Conservation (phyloP, 257 asterid genomes). For the Scutellaria barbata region DNA sequence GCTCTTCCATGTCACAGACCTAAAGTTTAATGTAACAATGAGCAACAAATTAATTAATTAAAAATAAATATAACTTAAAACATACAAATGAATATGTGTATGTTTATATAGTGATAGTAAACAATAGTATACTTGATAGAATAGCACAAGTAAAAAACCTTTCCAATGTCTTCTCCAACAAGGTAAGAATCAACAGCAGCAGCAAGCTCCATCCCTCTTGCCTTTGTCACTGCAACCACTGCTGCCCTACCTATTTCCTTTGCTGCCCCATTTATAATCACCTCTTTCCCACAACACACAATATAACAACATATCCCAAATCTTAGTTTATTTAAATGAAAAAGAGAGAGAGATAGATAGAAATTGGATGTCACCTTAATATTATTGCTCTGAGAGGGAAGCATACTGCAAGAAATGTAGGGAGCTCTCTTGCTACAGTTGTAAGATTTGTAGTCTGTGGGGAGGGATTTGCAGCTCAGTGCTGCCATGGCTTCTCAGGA, state of each 20-base stretch:
- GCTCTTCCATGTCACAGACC: slow-evolving; percentile 91
- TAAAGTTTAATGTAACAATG: too few relatives aligned
- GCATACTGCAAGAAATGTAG: slow-evolving; percentile 55
- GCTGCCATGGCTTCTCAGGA: not conserved
- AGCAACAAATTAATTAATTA: too few relatives aligned
- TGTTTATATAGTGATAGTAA: too few relatives aligned
- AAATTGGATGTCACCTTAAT: slow-evolving; percentile 53
- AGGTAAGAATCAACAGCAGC: slow-evolving; percentile 80
- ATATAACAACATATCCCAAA: not conserved
- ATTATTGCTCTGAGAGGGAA: slow-evolving; percentile 59
- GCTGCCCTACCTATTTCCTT: slow-evolving; percentile 93
- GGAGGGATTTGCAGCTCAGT: slow-evolving; percentile 56
- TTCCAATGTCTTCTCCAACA: slow-evolving; percentile 84
- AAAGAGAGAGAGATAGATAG: not conserved
- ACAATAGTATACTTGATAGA: not conserved
- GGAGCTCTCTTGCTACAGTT: slow-evolving; percentile 26
- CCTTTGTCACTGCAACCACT: slow-evolving; percentile 77
- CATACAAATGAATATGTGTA: too few relatives aligned
- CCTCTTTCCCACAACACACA: slow-evolving; percentile 44
- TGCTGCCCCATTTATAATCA: slow-evolving; percentile 85
- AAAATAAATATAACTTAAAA: too few relatives aligned
- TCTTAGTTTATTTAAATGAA: slow-evolving; percentile 25
- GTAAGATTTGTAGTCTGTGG: slow-evolving; percentile 29
- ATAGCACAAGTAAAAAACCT: slow-evolving; percentile 40
- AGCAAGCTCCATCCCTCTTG: slow-evolving; percentile 93